A percentile compares a stretch with the other conserved stretches of the same genome.
These are phyloP conservation scores for Rhizophora mangle DNA, from an alignment of 345 rosid species.

Conservation along the genomic window DNA sequence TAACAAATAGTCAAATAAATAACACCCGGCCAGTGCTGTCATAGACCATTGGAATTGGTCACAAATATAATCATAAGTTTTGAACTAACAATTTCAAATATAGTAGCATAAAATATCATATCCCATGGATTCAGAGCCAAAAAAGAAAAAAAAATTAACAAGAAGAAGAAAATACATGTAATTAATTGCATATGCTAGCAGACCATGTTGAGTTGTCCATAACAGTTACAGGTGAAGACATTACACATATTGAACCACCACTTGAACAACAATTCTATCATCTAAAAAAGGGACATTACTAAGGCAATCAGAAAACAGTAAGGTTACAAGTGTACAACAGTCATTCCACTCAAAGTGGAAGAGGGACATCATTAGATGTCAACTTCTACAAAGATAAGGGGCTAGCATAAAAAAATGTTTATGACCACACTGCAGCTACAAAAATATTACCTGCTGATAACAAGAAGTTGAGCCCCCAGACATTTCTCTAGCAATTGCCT, in stretches of 20 bases:
- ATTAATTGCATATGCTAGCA: neutral
- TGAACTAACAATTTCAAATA: neutral
- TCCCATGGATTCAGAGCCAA: neutral
- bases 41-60: neutral
- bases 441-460: conserved; percentile 46
- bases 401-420: neutral
- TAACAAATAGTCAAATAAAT: conserved; percentile 12
- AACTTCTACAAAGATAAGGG: neutral
- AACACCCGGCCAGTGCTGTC: neutral
- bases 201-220: neutral
- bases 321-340: neutral
- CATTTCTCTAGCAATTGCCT: conserved; percentile 69
- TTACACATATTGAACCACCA: neutral
- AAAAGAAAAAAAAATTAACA: neutral
- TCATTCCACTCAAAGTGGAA: neutral
- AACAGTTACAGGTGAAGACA: neutral
- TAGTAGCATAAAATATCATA: neutral
- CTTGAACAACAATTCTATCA: neutral
- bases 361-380: neutral
- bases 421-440: neutral
- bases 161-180: neutral
- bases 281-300: neutral
- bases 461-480: conserved; percentile 61
- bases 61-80: neutral
- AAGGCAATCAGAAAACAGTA: neutral